Evolutionary conservation across 169 alveolate genomes (phyloP).

Genomic region (Cryptosporidium sp.): DNA sequence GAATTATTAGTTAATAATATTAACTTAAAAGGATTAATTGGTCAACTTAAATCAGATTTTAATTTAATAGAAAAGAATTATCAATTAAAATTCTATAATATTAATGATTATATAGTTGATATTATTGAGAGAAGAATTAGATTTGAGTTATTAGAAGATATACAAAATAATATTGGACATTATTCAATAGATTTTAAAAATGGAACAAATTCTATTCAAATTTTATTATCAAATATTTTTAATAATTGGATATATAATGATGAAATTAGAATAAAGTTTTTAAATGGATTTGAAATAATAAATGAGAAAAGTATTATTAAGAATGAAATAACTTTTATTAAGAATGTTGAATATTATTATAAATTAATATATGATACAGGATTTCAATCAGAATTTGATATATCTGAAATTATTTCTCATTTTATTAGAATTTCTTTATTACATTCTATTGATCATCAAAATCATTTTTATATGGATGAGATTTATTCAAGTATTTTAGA

Average conservation of each 20-base stretch:
- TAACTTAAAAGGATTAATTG: neutral
- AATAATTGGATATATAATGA: neutral
- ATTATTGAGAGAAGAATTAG: neutral
- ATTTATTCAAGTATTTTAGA: neutral
- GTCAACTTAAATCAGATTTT: conserved; percentile 13
- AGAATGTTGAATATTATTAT: neutral
- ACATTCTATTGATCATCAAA: neutral
- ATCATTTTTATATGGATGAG: neutral
- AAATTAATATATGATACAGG: conserved; percentile 14
- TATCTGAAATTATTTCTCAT: neutral
- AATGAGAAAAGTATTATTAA: neutral
- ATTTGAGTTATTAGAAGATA: neutral
- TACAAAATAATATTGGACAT: too few relatives aligned
- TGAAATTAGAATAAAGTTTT: neutral
- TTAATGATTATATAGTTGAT: neutral
- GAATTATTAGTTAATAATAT: conserved; percentile 1
- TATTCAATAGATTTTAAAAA: neutral
- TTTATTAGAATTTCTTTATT: neutral
- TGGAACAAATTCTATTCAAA: neutral
- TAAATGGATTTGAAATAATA: neutral
- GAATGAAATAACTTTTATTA: neutral
- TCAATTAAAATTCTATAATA: neutral
- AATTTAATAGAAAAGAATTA: too few relatives aligned
- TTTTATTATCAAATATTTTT: neutral
- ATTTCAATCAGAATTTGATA: conserved; percentile 14